Conservation (phyloP, 805 yeast genomes). For the Blastobotrys mokoenaii region DNA sequence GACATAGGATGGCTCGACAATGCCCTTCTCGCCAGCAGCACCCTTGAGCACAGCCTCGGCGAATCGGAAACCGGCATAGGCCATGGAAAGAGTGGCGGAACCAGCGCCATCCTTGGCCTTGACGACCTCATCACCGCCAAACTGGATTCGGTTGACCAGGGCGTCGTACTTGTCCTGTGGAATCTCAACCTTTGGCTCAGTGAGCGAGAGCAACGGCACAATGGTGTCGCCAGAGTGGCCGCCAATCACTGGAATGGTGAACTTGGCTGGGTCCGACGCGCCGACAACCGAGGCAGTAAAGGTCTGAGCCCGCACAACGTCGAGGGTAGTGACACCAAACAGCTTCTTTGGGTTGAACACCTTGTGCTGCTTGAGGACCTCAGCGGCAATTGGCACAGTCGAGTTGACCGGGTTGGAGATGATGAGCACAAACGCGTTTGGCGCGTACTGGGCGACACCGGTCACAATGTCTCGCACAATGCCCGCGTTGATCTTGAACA, state of each 20-base stretch:
- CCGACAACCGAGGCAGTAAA: slow-evolving; percentile 53
- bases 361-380: slow-evolving; percentile 59
- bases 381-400: slow-evolving; percentile 82
- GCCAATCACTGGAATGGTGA: slow-evolving; percentile 67
- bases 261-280: slow-evolving; percentile 38
- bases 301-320: slow-evolving; percentile 79
- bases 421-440: slow-evolving; percentile 68
- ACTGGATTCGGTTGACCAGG: slow-evolving; percentile 83
- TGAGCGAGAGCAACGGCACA: slow-evolving; percentile 65
- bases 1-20: slow-evolving; percentile 41
- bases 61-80: slow-evolving; percentile 82
- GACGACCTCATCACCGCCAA: slow-evolving; percentile 95
- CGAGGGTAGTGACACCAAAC: slow-evolving; percentile 86
- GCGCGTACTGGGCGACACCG: slow-evolving; percentile 64
- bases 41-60: slow-evolving; percentile 48
- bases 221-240: slow-evolving; percentile 96
- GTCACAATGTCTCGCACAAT: slow-evolving; percentile 67
- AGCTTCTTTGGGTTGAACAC: slow-evolving; percentile 63
- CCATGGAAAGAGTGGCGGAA: slow-evolving; percentile 94
- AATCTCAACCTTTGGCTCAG: slow-evolving; percentile 29
- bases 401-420: slow-evolving; percentile 94
- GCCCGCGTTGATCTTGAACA: slow-evolving; percentile 75
- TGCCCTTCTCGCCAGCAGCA: slow-evolving; percentile 33
- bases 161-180: slow-evolving; percentile 37
- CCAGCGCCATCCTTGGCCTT: slow-evolving; percentile 92